Conservation (phyloP, 2,329 filamentous ascomycete genomes). For the Grosmannia clavigera region DNA sequence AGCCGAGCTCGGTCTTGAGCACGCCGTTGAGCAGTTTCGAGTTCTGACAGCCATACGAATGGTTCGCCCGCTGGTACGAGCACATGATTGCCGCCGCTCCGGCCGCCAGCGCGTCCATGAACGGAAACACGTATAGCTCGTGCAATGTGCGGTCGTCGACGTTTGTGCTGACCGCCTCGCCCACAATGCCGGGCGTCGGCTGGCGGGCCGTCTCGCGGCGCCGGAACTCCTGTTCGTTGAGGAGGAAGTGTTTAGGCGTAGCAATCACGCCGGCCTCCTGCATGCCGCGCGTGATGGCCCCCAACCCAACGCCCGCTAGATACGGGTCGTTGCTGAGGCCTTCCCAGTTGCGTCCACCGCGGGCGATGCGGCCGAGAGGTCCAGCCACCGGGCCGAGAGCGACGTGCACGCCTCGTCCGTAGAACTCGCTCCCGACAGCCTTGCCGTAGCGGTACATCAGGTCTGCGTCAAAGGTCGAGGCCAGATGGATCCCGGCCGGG, state of each 20-base stretch:
- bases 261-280: slow-evolving; percentile 54
- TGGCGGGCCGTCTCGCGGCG: slow-evolving; percentile 24
- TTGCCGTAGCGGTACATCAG: slow-evolving; percentile 53
- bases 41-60: slow-evolving; percentile 64
- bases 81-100: slow-evolving; percentile 51
- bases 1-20: slow-evolving; percentile 50
- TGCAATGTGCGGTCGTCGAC: slow-evolving; percentile 54
- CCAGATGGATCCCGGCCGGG: slow-evolving; percentile 56
- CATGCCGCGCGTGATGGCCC: slow-evolving; percentile 17
- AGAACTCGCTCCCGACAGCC: slow-evolving; percentile 57
- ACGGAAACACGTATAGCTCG: slow-evolving; percentile 55
- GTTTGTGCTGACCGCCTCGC: slow-evolving; percentile 46
- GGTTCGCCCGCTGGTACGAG: slow-evolving; percentile 60
- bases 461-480: slow-evolving; percentile 56
- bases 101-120: slow-evolving; percentile 46
- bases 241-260: slow-evolving; percentile 53
- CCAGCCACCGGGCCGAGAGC: slow-evolving; percentile 47
- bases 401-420: slow-evolving; percentile 57
- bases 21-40: slow-evolving; percentile 56
- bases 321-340: slow-evolving; percentile 24
- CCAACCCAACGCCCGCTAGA: slow-evolving; percentile 19
- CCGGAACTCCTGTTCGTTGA: slow-evolving; percentile 46
- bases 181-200: slow-evolving; percentile 27
- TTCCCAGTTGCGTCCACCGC: slow-evolving; percentile 52
- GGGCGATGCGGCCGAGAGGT: slow-evolving; percentile 49